Conservation (phyloP, 306 rosid genomes). For the Chamaecrista fasciculata region DNA sequence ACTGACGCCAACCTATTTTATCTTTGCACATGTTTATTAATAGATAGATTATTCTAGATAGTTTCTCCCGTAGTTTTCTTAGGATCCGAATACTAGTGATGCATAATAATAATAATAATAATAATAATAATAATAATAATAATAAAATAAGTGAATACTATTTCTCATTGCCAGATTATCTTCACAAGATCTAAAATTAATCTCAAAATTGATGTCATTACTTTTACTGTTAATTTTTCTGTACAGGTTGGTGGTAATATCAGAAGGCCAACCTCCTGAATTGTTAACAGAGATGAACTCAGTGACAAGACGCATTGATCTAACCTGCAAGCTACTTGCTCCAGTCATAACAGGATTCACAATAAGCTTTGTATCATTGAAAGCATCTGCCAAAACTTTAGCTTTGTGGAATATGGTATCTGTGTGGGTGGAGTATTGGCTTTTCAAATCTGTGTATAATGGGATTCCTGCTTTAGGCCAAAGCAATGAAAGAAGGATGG, state of each 20-base stretch:
- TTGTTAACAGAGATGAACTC: conserved; percentile 71
- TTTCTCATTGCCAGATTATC: too few relatives aligned
- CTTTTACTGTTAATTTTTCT: background rate
- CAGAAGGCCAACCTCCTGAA: conserved; percentile 67
- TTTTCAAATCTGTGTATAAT: conserved; percentile 66
- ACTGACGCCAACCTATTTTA: too few relatives aligned
- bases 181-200: too few relatives aligned
- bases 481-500: conserved; percentile 54
- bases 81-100: too few relatives aligned
- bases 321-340: conserved; percentile 74
- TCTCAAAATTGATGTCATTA: too few relatives aligned
- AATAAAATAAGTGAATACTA: too few relatives aligned
- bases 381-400: conserved; percentile 75
- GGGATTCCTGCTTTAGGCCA: conserved; percentile 70
- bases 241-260: conserved; percentile 82
- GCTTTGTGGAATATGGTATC: conserved; percentile 70
- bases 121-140: too few relatives aligned
- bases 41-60: too few relatives aligned
- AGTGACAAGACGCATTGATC: conserved; percentile 72
- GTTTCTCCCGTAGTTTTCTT: too few relatives aligned
- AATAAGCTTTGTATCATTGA: conserved; percentile 75
- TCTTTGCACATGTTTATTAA: too few relatives aligned
- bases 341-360: conserved; percentile 84
- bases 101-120: too few relatives aligned
- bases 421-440: conserved; percentile 86